Conservation (phyloP, 208 protist species). For the Giardia muris region DNA sequence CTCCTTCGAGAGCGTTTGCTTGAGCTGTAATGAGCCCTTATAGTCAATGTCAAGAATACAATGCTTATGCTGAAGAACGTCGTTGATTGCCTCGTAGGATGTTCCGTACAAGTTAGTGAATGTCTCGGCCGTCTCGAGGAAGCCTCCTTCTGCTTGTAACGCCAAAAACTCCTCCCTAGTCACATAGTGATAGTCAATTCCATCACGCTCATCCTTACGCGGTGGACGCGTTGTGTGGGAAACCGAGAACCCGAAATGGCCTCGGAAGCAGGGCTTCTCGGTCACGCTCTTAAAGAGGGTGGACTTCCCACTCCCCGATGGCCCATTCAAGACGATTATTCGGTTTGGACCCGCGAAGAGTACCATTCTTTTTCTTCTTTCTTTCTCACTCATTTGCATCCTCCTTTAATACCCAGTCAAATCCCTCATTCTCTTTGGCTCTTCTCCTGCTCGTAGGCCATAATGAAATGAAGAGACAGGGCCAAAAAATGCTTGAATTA, state of each 20-base stretch:
- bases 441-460: background rate
- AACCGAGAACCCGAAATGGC: constrained; percentile 56
- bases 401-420: too few relatives aligned
- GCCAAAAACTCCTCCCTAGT: constrained; percentile 31
- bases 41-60: constrained; percentile 33
- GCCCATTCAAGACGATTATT: constrained; percentile 14
- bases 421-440: too few relatives aligned
- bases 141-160: background rate
- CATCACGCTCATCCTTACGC: constrained; percentile 32
- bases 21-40: background rate
- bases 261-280: constrained; percentile 43
- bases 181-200: constrained; percentile 43
- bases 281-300: constrained; percentile 38
- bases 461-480: background rate
- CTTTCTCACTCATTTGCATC: too few relatives aligned
- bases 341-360: too few relatives aligned
- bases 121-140: constrained; percentile 32
- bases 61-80: constrained; percentile 10
- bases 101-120: constrained; percentile 37
- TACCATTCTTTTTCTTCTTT: too few relatives aligned
- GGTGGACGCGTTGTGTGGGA: constrained; percentile 40
- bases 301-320: constrained; percentile 28
- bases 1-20: background rate
- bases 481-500: background rate
- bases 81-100: constrained; percentile 11